A percentile compares a stretch with the other conserved stretches of the same genome.
phyloP scores from a whole-genome alignment of 352 stramenopile species.

The Phytophthora capsici region DNA sequence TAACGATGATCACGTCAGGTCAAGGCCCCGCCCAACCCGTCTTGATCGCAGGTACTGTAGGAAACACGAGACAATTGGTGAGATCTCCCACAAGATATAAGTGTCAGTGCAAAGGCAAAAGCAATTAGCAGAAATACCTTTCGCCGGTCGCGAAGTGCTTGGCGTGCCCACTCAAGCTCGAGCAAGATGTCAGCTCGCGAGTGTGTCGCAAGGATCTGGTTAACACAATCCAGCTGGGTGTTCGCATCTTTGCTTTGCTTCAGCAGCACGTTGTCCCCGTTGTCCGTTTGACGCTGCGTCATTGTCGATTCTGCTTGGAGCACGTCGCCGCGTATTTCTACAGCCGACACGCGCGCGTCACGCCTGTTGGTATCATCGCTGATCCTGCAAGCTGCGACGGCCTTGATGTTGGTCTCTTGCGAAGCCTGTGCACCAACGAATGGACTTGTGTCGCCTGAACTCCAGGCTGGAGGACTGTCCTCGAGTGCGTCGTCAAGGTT shows the following conservation, averaged over 20 bases:
- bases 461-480: neutral
- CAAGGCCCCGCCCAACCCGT: slow-evolving; percentile 11
- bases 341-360: slow-evolving; percentile 24
- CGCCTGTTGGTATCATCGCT: slow-evolving; percentile 13
- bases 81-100: slow-evolving; percentile 6
- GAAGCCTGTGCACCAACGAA: slow-evolving; percentile 15
- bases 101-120: slow-evolving; percentile 1
- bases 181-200: slow-evolving; percentile 54
- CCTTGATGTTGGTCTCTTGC: slow-evolving; percentile 6
- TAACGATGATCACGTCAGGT: slow-evolving; percentile 8
- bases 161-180: slow-evolving; percentile 61
- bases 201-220: slow-evolving; percentile 56
- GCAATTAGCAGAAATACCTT: slow-evolving; percentile 32
- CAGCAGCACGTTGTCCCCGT: slow-evolving; percentile 12
- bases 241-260: slow-evolving; percentile 23
- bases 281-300: slow-evolving; percentile 24
- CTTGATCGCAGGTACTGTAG: slow-evolving; percentile 44
- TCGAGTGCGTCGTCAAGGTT: neutral
- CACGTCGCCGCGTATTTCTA: slow-evolving; percentile 31
- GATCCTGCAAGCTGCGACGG: slow-evolving; percentile 6
- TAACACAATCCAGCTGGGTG: slow-evolving; percentile 25
- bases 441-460: slow-evolving; percentile 5
- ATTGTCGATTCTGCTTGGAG: slow-evolving; percentile 32
- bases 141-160: slow-evolving; percentile 54
- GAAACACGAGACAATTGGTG: slow-evolving; percentile 14